Conservation (phyloP, 2,329 filamentous ascomycete genomes). For the Blastomyces gilchristii region DNA sequence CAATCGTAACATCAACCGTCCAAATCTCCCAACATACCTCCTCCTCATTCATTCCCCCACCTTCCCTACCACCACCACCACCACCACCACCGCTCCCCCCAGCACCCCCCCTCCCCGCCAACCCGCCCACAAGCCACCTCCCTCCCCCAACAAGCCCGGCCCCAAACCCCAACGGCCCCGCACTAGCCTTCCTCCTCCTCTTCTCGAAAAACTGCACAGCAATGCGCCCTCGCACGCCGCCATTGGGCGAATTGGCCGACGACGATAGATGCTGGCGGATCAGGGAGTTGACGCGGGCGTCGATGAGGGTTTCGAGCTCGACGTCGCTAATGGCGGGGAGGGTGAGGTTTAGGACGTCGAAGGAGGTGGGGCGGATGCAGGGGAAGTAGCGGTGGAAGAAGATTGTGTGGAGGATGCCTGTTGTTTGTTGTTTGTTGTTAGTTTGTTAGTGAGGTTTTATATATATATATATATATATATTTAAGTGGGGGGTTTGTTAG, state of each 20-base stretch:
- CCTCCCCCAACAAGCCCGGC: conserved; percentile 40
- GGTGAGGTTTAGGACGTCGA: conserved; percentile 82
- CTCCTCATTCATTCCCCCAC: conserved; percentile 56
- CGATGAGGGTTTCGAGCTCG: conserved; percentile 86
- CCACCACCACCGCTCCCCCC: conserved; percentile 51
- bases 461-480: no score
- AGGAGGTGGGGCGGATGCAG: conserved; percentile 66
- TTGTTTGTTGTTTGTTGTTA: not conserved
- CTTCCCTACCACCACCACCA: conserved; percentile 52
- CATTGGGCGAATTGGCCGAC: conserved; percentile 43
- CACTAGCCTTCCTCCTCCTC: conserved; percentile 61
- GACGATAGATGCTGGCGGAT: conserved; percentile 62
- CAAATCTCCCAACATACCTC: conserved; percentile 96
- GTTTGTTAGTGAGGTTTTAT: no score
- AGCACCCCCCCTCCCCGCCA: conserved; percentile 62
- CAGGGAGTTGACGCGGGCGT: conserved; percentile 70
- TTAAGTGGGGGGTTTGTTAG: not conserved
- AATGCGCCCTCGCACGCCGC: conserved; percentile 63
- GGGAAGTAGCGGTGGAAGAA: conserved; percentile 99
- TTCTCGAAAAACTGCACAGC: conserved; percentile 93
- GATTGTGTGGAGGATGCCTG: conserved; percentile 88
- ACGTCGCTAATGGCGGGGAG: conserved; percentile 82
- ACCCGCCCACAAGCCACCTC: conserved; percentile 49
- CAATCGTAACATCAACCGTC: conserved; percentile 88
- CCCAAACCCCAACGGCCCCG: conserved; percentile 56